A percentile compares a stretch with the other conserved stretches of the same genome.
Evolutionary conservation across 768 basidiomycete species (phyloP).

Genomic region (Agrocybe pediades): DNA sequence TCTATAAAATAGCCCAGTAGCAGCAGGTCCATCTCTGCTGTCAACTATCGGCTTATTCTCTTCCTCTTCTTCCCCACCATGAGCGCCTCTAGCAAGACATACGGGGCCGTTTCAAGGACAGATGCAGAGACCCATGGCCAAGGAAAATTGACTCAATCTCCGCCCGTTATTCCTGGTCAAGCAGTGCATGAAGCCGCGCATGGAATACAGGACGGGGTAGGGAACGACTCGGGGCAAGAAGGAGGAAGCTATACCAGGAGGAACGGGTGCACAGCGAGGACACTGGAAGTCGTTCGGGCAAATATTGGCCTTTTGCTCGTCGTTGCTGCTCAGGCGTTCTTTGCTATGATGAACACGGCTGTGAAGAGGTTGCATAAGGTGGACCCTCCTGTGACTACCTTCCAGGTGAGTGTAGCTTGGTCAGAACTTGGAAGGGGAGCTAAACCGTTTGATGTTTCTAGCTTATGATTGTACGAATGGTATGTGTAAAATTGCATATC

Average conservation of each 20-base stretch:
- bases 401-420: constrained; percentile 42
- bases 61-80: too few relatives aligned
- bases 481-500: constrained; percentile 37
- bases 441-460: constrained; percentile 40
- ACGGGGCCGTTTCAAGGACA: too few relatives aligned
- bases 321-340: constrained; percentile 54
- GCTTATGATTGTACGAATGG: constrained; percentile 12
- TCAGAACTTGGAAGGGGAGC: constrained; percentile 24
- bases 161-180: background rate
- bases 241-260: background rate
- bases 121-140: too few relatives aligned
- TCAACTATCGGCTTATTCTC: too few relatives aligned
- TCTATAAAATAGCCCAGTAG: too few relatives aligned
- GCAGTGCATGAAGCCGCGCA: background rate
- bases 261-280: background rate
- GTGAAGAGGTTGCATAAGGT: constrained; percentile 62
- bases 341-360: constrained; percentile 56
- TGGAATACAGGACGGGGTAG: background rate
- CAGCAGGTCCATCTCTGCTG: too few relatives aligned
- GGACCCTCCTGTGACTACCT: constrained; percentile 54
- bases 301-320: constrained; percentile 65
- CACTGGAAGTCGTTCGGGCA: constrained; percentile 12
- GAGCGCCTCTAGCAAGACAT: too few relatives aligned
- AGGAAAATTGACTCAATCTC: background rate
- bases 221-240: background rate